Base-by-base conservation (phyloP, 805 yeast species). In the Wickerhamomyces kurtzmanii region DNA sequence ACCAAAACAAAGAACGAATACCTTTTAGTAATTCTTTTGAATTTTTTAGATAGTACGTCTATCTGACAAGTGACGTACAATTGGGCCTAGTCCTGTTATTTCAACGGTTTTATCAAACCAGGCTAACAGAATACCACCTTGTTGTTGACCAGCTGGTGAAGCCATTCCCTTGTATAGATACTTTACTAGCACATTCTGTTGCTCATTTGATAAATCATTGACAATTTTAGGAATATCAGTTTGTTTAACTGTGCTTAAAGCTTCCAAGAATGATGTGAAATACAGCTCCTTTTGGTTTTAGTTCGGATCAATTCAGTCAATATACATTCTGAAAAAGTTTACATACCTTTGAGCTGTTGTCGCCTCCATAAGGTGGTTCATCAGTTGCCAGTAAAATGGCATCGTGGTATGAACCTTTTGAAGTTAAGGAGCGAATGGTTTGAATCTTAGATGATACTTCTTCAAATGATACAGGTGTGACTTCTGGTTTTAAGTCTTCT, bases 71-170 rank as follows among this genome's bases (percentile, higher is more conserved):
- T 75, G 86, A 42, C 95, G 74, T 28, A 82, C 82, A 41, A 91
- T 77, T 23, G 94, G 82, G 9, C 94, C 95, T 48, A 80, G 76
- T 12, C 97, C 97, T 11, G 87, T 72, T 13, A 71, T 59, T 36
- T 80, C 93, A 20, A 84, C 76, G 12, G 89, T 71, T 56, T 85
- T 86, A 42, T 89, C 96, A 49, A 79, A 84, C 98, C 98, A 91
- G 18, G 79, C 72, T 42, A 91, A 69, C 41, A 91, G 54, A 26
- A 78, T 65, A 26, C 94, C 94, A 12, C 96, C 94, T 38, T 78
- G 85, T 43, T 79, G 82, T 38, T 84, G 83, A 8, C 91, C 87
- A 40, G 73, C 75, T 17, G 76, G 68, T 8, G 76, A 57, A 24
- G 75, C 61, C 94, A 91, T 85, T 17, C 85, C 85, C 45, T 77